Evolutionary conservation across 306 rosid genomes (phyloP), one percentile per base, ranked within the genome.

Genomic region (Urtica urens): DNA sequence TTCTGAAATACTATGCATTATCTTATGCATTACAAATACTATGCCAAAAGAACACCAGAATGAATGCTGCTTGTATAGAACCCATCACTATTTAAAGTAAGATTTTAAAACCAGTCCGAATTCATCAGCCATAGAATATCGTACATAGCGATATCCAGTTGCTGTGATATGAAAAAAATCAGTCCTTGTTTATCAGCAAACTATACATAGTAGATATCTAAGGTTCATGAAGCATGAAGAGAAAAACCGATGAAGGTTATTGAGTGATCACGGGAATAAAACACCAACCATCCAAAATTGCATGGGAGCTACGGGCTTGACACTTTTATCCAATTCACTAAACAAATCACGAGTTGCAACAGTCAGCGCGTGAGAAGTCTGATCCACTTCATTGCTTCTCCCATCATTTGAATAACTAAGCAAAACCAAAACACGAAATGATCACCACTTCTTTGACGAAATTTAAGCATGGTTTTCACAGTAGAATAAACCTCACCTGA

Each of bases 221-320:
- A n/a, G 40, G 40, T 35, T 35, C 3, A 35, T 4, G 10, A 35
- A 35, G 10, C 40, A 7, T 10, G 10, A 28, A 4, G 10, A 4
- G 10, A 28, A 35, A 35, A 13, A 35, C n/a, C n/a, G n/a, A n/a
- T n/a, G n/a, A n/a, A n/a, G n/a, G n/a, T n/a, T n/a, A n/a, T n/a
- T n/a, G n/a, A n/a, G n/a, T n/a, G n/a, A n/a, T n/a, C n/a, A n/a
- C 12, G 23, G 60, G 68, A 35, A 10, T 47, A 67, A 56, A 54
- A 16, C 57, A 66, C 66, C 55, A 43, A 92, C 99, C 99, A 82
- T 82, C 99, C 99, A 92, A 68, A 92, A 92, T 53, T 86, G 99
- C 99, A 92, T 85, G 39, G 99, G 99, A 5, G 95, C 96, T 59
- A 92, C 95, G 64, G 99, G 55, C 80, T 79, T 92, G 58, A 71